These are phyloP conservation scores for Lipomyces yamadae DNA, from an alignment of 805 yeast species.

Conservation along the genomic window DNA sequence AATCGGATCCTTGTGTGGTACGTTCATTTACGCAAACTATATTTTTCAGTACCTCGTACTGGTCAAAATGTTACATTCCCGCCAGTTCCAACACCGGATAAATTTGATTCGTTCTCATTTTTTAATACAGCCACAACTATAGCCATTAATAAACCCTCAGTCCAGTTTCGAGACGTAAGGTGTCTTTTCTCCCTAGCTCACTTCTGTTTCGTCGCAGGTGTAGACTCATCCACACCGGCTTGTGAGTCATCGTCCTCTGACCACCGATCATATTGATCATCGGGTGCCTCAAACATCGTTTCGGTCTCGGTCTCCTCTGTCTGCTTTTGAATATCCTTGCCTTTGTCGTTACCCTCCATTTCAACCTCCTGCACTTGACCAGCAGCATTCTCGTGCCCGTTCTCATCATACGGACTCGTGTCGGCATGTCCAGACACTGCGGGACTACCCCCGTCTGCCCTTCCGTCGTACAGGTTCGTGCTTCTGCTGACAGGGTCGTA, in stretches of 20 bases:
- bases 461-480: conserved; percentile 13
- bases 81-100: not conserved
- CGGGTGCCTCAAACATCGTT: conserved; percentile 37
- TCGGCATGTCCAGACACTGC: conserved; percentile 28
- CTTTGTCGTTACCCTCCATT: not conserved
- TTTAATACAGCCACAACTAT: not conserved
- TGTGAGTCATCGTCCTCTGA: conserved; percentile 35
- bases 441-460: conserved; percentile 23
- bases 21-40: not conserved
- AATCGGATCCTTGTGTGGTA: not conserved
- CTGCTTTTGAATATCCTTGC: not conserved
- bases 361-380: not conserved
- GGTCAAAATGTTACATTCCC: not conserved
- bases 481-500: conserved; percentile 20
- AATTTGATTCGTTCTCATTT: not conserved
- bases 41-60: not conserved
- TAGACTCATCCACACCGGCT: conserved; percentile 1
- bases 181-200: conserved; percentile 15
- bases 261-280: conserved; percentile 37
- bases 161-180: no score
- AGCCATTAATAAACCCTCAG: not conserved
- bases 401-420: conserved; percentile 15
- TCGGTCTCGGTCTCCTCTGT: conserved; percentile 13
- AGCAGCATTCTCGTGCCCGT: conserved; percentile 10
- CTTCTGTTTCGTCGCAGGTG: conserved; percentile 9